Conservation (phyloP, 169 alveolate species). For the Cryptosporidium baileyi region DNA sequence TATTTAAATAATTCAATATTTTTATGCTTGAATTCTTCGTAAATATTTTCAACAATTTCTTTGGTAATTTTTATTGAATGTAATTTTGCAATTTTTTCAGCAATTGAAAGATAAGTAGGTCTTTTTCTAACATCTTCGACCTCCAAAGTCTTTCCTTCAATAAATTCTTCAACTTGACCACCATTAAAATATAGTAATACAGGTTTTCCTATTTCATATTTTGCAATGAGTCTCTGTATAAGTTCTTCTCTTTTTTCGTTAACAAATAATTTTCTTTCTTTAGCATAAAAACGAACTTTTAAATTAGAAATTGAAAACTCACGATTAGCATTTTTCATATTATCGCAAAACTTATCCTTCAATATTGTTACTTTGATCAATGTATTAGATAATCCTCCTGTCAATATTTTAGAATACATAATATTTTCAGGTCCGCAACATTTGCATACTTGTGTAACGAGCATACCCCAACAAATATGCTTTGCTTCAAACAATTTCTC, state of each 20-base stretch:
- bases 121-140: conserved; percentile 52
- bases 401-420: neutral
- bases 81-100: conserved; percentile 29
- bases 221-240: conserved; percentile 29
- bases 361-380: neutral
- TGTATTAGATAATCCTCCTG: conserved; percentile 59
- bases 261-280: conserved; percentile 37
- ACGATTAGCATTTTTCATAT: neutral
- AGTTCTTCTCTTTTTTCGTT: conserved; percentile 42
- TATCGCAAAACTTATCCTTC: conserved; percentile 34
- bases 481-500: conserved; percentile 10
- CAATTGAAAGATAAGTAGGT: neutral
- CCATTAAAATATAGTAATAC: conserved; percentile 28
- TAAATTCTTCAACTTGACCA: conserved; percentile 60
- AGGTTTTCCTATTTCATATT: conserved; percentile 26
- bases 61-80: conserved; percentile 26
- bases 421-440: conserved; percentile 2
- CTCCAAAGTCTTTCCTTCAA: conserved; percentile 31
- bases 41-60: neutral
- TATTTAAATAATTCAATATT: neutral
- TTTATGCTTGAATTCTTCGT: neutral
- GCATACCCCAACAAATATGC: conserved; percentile 12
- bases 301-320: neutral
- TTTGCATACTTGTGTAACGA: conserved; percentile 20
- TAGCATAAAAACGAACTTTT: conserved; percentile 23